Base-by-base conservation (phyloP, 2,329 filamentous ascomycete species). In the Zymoseptoria brevis region DNA sequence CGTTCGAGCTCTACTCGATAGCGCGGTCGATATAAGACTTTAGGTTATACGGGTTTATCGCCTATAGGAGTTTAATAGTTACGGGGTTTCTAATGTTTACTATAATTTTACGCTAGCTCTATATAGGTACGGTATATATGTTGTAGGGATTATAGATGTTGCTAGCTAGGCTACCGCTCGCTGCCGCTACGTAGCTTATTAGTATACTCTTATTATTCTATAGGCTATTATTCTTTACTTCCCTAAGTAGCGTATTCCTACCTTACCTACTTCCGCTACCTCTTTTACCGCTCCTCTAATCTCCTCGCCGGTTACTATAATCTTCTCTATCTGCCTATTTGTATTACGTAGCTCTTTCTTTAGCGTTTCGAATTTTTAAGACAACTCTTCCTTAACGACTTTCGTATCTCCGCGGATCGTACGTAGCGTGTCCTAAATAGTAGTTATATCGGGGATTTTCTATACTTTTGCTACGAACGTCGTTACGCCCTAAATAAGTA, bases 11-110 rank as follows among this genome's bases (percentile, higher is more conserved):
- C 41, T 57, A 29, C 51, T 57, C 35, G 51, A 57, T 57, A 57
- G 41, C n/a, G 26, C 35, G 21, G 48, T 49, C 45, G 50, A 57
- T 45, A 24, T 57, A 50, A 57, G 22, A 50, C 41, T 57, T 57
- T 35, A 57, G 26, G 41, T 52, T 57, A 57, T 8, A 11, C 30
- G 19, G 55, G 35, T 57, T 50, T 29, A 53, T 22, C 24, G 50
- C 50, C 19, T 9, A 6, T 49, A 49, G 55, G 21, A 41, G 55
- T 29, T 56, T 26, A 51, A 51, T 56, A 30, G 55, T 56, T 30
- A 56, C 48, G 24, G 55, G 55, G 55, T 51, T 56, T 56, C 55
- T 56, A 51, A 56, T 56, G 55, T 56, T 56, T 30, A 56, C 55
- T 50, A 56, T 56, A 45, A 56, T 51, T 41, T 56, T 45, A 30